Conservation (phyloP, 495 filamentous ascomycete genomes). For the Penicillium simplicissimum region DNA sequence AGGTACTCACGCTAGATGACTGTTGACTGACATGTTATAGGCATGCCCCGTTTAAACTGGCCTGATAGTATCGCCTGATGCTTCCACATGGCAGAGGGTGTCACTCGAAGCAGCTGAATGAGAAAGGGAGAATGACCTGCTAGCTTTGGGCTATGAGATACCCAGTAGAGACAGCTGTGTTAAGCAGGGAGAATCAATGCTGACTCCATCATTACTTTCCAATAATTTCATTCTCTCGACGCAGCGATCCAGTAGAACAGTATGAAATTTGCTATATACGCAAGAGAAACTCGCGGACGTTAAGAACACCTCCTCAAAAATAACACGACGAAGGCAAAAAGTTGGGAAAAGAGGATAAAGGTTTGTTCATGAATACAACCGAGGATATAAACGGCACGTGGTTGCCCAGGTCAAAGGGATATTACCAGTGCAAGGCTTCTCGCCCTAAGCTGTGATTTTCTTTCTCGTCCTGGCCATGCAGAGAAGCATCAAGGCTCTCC, state of each 20-base stretch:
- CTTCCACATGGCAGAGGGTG: neutral
- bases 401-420: neutral
- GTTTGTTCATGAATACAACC: constrained; percentile 21
- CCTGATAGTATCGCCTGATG: neutral
- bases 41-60: constrained; percentile 31
- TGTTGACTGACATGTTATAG: constrained; percentile 17
- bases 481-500: neutral
- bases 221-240: neutral
- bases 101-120: neutral
- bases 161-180: neutral
- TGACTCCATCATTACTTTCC: neutral
- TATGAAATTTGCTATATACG: constrained; percentile 25
- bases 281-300: constrained; percentile 11
- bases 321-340: neutral
- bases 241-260: neutral
- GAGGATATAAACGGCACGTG: constrained; percentile 24
- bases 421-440: neutral
- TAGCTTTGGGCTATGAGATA: constrained; percentile 2
- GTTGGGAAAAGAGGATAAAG: neutral
- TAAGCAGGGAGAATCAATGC: constrained; percentile 4
- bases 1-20: neutral
- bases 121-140: neutral
- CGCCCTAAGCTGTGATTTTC: neutral
- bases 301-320: constrained; percentile 14
- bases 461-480: neutral